phyloP scores from a whole-genome alignment of 1,284 basidiomycete genomes.

The Pseudozyma hubeiensis region DNA sequence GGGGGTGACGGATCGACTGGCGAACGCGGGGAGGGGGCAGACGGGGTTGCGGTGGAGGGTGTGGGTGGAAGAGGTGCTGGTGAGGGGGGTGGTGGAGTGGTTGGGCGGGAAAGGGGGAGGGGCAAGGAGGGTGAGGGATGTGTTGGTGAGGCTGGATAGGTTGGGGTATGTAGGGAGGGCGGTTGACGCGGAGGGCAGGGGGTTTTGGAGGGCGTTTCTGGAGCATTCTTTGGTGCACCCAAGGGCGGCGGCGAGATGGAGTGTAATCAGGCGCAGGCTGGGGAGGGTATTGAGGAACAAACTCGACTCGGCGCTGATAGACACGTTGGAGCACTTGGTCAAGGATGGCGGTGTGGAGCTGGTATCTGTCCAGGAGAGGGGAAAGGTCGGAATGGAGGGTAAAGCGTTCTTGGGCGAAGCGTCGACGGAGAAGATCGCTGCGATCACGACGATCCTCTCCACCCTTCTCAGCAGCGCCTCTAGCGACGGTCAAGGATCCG shows the following conservation, averaged over 20 bases:
- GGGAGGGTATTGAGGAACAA: not conserved
- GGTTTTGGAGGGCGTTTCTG: constrained; percentile 25
- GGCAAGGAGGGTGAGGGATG: constrained; percentile 8
- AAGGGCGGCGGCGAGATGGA: not conserved
- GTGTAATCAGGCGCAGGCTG: not conserved
- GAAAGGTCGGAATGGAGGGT: constrained; percentile 21
- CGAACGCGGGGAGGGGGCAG: constrained; percentile 23
- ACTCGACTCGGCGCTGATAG: constrained; percentile 10
- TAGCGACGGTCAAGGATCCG: not conserved
- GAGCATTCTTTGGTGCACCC: too few relatives aligned
- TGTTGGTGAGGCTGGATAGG: constrained; percentile 18
- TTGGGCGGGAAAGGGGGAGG: not conserved
- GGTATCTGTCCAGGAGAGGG: constrained; percentile 16
- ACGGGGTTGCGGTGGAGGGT: not conserved
- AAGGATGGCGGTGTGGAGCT: not conserved
- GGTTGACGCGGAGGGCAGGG: constrained; percentile 7
- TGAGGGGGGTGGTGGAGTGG: constrained; percentile 10
- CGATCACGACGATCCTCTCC: constrained; percentile 1
- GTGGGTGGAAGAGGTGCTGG: constrained; percentile 23
- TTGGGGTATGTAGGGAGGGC: constrained; percentile 17
- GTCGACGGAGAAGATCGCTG: constrained; percentile 12
- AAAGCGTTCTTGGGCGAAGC: constrained; percentile 9
- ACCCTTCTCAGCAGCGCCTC: not conserved
- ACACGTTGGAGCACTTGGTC: constrained; percentile 16
- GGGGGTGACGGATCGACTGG: constrained; percentile 31